phyloP scores from a whole-genome alignment of 345 rosid genomes.

The Hibiscus syriacus region DNA sequence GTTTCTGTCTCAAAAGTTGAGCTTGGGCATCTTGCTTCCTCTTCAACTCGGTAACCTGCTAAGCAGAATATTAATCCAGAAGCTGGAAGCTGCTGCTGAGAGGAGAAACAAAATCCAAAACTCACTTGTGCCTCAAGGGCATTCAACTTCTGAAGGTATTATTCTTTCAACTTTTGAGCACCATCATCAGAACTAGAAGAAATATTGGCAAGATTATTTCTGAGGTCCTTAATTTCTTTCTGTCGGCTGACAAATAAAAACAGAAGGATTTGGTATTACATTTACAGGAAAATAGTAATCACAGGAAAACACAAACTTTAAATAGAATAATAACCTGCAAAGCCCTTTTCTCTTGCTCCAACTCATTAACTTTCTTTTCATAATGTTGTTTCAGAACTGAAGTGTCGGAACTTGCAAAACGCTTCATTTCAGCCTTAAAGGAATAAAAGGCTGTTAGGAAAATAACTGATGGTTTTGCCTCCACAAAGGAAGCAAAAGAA shows the following conservation, averaged over 20 bases:
- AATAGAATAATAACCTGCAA: slow-evolving; percentile 51
- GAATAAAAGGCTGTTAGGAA: slow-evolving; percentile 15
- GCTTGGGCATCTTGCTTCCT: slow-evolving; percentile 98
- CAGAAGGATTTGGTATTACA: not conserved
- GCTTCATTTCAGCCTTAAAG: slow-evolving; percentile 90
- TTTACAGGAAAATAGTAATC: not conserved
- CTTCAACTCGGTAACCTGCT: slow-evolving; percentile 76
- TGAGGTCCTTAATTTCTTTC: slow-evolving; percentile 90
- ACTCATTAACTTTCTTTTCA: slow-evolving; percentile 81
- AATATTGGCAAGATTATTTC: slow-evolving; percentile 57
- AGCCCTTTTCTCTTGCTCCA: slow-evolving; percentile 75
- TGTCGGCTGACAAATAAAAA: slow-evolving; percentile 26
- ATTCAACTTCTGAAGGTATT: slow-evolving; percentile 85
- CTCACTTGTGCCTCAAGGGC: slow-evolving; percentile 81
- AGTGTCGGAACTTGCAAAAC: slow-evolving; percentile 54
- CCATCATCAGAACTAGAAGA: slow-evolving; percentile 74
- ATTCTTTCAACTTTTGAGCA: slow-evolving; percentile 75
- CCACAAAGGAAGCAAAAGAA: no score
- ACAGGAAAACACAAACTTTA: not conserved
- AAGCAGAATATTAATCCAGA: slow-evolving; percentile 9
- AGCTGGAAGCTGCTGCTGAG: not conserved
- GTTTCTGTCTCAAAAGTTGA: slow-evolving; percentile 90
- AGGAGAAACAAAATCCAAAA: slow-evolving; percentile 5
- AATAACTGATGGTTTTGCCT: no score
- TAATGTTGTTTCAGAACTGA: slow-evolving; percentile 89